A percentile compares a stretch with the other conserved stretches of the same genome.
phyloP scores from a whole-genome alignment of 1,284 basidiomycete species.

The Marasmius oreades region DNA sequence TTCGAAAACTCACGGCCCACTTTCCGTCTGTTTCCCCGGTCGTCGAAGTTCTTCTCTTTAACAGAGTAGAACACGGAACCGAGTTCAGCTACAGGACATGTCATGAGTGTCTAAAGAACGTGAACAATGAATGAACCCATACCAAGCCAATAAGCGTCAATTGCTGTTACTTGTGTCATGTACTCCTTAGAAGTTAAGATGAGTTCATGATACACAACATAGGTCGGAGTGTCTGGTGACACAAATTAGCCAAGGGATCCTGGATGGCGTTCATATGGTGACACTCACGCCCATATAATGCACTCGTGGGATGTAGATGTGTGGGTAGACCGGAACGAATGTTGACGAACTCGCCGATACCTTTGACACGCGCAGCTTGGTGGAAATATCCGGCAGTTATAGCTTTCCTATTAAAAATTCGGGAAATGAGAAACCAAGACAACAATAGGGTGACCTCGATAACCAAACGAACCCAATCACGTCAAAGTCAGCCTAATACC shows the following conservation, averaged over 20 bases:
- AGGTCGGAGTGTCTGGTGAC: constrained; percentile 83
- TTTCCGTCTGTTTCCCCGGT: constrained; percentile 66
- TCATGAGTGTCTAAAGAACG: neutral
- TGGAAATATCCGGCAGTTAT: constrained; percentile 99
- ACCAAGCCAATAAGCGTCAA: constrained; percentile 96
- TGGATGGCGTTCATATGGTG: constrained; percentile 19
- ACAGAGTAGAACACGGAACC: constrained; percentile 95
- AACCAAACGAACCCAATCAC: constrained; percentile 63
- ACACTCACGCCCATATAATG: constrained; percentile 95
- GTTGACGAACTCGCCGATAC: constrained; percentile 98
- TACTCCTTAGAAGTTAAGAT: constrained; percentile 94
- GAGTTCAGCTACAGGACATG: constrained; percentile 65
- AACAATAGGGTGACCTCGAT: neutral
- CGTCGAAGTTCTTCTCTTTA: constrained; percentile 93
- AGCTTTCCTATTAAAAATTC: constrained; percentile 70
- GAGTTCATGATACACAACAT: constrained; percentile 95
- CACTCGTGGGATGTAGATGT: constrained; percentile 94
- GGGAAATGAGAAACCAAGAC: neutral
- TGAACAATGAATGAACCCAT: constrained; percentile 18
- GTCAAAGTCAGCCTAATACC: constrained; percentile 98
- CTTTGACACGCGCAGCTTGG: constrained; percentile 96
- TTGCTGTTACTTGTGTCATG: constrained; percentile 95
- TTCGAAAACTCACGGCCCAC: constrained; percentile 88
- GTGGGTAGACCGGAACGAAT: constrained; percentile 93
- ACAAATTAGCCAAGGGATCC: constrained; percentile 21